phyloP scores from a whole-genome alignment of 371 early-diverging fungal species.

The Chytridium lagenaria region DNA sequence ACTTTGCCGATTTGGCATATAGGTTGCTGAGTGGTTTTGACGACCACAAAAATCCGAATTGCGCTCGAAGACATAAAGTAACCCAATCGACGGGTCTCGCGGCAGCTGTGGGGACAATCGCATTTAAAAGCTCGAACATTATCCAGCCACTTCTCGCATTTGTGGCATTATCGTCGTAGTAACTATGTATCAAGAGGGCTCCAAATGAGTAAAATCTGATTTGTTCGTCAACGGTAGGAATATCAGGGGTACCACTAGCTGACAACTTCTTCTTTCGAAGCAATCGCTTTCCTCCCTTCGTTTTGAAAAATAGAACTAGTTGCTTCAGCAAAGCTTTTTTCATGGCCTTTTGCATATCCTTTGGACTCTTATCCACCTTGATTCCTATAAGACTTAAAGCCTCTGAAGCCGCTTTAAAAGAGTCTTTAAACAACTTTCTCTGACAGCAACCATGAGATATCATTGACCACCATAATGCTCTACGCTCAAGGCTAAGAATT shows the following conservation, averaged over 20 bases:
- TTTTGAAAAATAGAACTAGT: neutral
- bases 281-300: neutral
- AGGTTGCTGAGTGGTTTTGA: neutral
- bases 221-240: neutral
- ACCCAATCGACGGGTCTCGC: neutral
- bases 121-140: constrained; percentile 2
- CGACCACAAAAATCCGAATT: neutral
- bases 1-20: neutral
- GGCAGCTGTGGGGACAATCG: neutral
- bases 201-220: neutral
- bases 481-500: neutral
- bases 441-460: neutral
- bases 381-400: neutral
- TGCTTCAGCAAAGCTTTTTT: neutral
- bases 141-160: neutral
- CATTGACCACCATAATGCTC: neutral
- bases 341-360: neutral
- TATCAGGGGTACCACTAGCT: neutral
- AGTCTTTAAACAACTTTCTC: neutral
- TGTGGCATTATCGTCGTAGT: neutral
- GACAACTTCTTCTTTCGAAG: neutral
- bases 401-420: neutral
- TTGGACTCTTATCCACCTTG: neutral
- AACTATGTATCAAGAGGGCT: neutral
- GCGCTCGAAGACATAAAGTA: neutral